phyloP scores from a whole-genome alignment of 2,329 filamentous ascomycete genomes.

The Aspergillus brasiliensis region DNA sequence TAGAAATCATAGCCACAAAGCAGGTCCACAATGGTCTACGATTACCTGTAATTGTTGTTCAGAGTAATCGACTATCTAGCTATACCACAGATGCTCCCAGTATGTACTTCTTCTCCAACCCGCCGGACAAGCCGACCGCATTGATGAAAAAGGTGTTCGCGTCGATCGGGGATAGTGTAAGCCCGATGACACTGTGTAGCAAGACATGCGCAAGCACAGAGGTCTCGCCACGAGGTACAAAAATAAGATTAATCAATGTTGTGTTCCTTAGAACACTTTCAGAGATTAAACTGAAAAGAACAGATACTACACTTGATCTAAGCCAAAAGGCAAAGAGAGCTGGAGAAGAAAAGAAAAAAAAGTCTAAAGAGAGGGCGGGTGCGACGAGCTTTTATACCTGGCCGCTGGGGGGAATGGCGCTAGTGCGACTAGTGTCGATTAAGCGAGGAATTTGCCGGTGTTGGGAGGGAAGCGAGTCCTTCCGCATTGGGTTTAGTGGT shows the following conservation, averaged over 20 bases:
- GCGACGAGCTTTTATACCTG: conserved; percentile 9
- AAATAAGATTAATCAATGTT: conserved; percentile 83
- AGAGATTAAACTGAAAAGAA: conserved; percentile 98
- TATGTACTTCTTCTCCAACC: conserved; percentile 60
- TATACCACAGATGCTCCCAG: too few species aligned
- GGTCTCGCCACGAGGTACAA: conserved; percentile 59
- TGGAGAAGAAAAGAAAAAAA: conserved; percentile 47
- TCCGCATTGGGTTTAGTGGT: neutral
- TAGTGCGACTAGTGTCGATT: conserved; percentile 15
- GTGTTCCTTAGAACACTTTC: conserved; percentile 73
- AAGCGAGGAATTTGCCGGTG: neutral
- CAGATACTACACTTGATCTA: conserved; percentile 95
- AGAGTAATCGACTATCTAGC: too few species aligned
- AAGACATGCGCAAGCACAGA: conserved; percentile 72
- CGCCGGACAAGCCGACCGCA: conserved; percentile 53
- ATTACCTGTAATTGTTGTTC: too few species aligned
- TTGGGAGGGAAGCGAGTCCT: neutral
- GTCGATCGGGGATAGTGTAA: conserved; percentile 74
- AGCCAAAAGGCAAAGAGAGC: conserved; percentile 62
- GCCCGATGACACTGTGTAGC: conserved; percentile 71
- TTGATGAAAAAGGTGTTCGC: conserved; percentile 68
- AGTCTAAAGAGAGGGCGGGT: conserved; percentile 28
- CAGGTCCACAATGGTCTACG: too few species aligned
- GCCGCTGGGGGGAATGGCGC: neutral
- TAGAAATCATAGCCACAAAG: too few species aligned